These are phyloP conservation scores for Metschnikowia drakensbergensis DNA, from an alignment of 805 yeast species.

Conservation along the genomic window DNA sequence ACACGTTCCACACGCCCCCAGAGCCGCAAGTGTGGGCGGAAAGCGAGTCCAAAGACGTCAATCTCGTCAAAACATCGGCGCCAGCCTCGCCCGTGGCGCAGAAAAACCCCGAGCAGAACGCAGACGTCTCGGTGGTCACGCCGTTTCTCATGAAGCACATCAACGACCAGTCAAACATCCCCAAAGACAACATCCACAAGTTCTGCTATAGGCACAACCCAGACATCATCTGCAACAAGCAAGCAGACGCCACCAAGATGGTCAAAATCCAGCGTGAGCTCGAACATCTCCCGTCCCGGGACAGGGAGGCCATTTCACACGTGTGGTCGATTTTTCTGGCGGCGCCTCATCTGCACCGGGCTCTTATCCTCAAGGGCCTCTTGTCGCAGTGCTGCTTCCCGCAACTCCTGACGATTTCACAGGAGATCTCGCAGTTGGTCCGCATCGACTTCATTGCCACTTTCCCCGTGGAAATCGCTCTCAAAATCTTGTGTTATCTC, in stretches of 20 bases:
- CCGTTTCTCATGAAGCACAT: conserved; percentile 41
- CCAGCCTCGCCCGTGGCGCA: neutral
- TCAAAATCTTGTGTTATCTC: conserved; percentile 80
- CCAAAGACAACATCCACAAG: conserved; percentile 53
- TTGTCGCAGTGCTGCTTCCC: conserved; percentile 93
- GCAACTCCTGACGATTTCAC: conserved; percentile 79
- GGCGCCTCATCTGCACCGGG: conserved; percentile 64
- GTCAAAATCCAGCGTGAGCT: conserved; percentile 55
- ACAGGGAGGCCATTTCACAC: conserved; percentile 72
- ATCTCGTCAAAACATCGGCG: neutral
- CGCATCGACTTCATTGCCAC: conserved; percentile 85
- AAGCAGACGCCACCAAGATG: conserved; percentile 62
- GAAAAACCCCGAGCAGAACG: neutral
- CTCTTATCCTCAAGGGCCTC: conserved; percentile 76
- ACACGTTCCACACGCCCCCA: neutral
- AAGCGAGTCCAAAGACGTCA: neutral
- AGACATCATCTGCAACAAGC: conserved; percentile 68
- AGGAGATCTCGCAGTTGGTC: conserved; percentile 73
- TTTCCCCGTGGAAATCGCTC: conserved; percentile 79
- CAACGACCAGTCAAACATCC: conserved; percentile 39
- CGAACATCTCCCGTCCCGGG: conserved; percentile 60
- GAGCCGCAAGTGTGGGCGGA: conserved; percentile 4
- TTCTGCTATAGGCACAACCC: conserved; percentile 95
- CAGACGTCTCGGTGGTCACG: conserved; percentile 31
- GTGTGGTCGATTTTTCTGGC: conserved; percentile 83